A percentile compares a stretch with the other conserved stretches of the same genome.
Conservation (phyloP, 2,329 filamentous ascomycete species). For the Cytospora piceae region DNA sequence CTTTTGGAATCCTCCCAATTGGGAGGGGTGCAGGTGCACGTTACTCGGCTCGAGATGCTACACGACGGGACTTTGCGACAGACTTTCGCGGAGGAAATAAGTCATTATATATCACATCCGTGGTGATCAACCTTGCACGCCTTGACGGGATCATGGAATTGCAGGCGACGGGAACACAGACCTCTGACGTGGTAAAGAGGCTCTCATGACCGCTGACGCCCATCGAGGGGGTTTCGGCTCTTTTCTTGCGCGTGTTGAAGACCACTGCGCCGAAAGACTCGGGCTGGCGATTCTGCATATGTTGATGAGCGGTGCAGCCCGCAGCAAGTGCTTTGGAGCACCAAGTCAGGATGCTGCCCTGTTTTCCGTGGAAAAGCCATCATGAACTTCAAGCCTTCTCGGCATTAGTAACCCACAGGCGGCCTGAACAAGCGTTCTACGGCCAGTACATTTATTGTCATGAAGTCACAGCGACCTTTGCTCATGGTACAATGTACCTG, state of each 20-base stretch:
- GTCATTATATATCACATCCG: background rate
- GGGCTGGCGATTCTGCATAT: background rate
- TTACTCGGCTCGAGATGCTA: background rate
- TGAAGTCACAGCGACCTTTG: background rate
- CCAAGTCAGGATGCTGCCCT: background rate
- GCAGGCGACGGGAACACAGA: background rate
- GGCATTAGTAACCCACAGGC: background rate
- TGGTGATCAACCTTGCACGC: background rate
- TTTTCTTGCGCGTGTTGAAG: background rate
- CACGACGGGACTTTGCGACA: background rate
- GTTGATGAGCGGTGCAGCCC: background rate
- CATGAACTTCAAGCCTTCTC: background rate
- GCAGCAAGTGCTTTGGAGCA: background rate
- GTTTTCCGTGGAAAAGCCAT: background rate
- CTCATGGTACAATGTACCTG: background rate
- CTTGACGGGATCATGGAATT: background rate
- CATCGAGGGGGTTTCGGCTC: no score
- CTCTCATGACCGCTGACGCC: no score
- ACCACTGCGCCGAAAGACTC: background rate
- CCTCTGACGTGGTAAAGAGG: background rate
- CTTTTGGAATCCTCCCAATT: background rate
- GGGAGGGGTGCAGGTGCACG: slow-evolving; percentile 3
- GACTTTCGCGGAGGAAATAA: background rate
- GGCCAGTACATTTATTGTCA: background rate
- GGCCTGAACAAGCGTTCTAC: background rate